Evolutionary conservation across 345 rosid species (phyloP).

Genomic region (Eucalyptus tenuipes): DNA sequence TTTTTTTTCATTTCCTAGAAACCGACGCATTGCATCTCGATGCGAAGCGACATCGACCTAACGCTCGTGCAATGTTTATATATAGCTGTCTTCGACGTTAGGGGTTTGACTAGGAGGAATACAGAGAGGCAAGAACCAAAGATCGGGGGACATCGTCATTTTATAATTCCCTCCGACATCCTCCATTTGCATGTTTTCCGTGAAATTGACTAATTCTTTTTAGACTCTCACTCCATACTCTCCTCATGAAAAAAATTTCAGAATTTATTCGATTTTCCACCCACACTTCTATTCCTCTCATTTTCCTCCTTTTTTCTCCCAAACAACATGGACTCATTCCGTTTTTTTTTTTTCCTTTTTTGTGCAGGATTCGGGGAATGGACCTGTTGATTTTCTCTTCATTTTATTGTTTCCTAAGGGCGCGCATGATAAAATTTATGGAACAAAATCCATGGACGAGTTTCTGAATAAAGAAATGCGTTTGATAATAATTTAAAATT

Average conservation of each 20-base stretch:
- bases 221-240: background rate
- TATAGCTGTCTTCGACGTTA: background rate
- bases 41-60: background rate
- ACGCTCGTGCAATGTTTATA: background rate
- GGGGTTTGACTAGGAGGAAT: background rate
- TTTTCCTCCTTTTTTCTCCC: too few relatives aligned
- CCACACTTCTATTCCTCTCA: too few relatives aligned
- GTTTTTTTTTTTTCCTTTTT: too few relatives aligned
- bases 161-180: background rate
- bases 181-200: background rate
- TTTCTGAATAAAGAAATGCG: too few relatives aligned
- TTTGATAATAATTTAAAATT: too few relatives aligned
- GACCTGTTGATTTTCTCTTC: background rate
- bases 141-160: background rate
- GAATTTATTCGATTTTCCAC: background rate
- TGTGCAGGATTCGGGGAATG: background rate
- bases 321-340: too few relatives aligned
- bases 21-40: background rate
- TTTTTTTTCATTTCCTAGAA: accelerated
- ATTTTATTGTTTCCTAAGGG: accelerated
- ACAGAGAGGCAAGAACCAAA: background rate
- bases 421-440: too few relatives aligned
- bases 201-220: background rate
- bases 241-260: background rate
- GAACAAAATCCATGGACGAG: too few relatives aligned